phyloP scores from a whole-genome alignment of 2,329 filamentous ascomycete species.

The Colletotrichum sp. region DNA sequence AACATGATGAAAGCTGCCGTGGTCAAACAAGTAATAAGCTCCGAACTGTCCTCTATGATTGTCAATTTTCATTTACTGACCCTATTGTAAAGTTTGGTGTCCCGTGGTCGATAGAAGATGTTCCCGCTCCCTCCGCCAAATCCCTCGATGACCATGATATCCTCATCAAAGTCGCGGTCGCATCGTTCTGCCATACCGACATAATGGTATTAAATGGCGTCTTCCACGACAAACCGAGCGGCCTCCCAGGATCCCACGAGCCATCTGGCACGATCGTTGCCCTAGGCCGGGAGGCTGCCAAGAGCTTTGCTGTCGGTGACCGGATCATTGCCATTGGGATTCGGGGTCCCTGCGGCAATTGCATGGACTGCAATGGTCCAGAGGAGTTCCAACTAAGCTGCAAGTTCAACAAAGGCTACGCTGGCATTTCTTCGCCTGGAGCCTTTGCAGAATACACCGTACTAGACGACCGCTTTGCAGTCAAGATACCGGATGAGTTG shows the following conservation, averaged over 20 bases:
- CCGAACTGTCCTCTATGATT: neutral
- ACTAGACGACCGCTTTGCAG: slow-evolving; percentile 51
- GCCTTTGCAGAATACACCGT: slow-evolving; percentile 62
- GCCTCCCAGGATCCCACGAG: slow-evolving; percentile 61
- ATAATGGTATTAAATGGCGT: slow-evolving; percentile 57
- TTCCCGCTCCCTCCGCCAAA: neutral
- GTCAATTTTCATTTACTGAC: neutral
- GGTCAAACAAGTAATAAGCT: neutral
- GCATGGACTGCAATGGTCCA: slow-evolving; percentile 54
- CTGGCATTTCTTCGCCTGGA: slow-evolving; percentile 58
- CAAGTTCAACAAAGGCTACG: slow-evolving; percentile 43
- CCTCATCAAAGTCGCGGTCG: slow-evolving; percentile 63
- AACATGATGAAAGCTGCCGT: neutral
- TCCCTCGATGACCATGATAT: slow-evolving; percentile 55
- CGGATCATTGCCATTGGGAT: slow-evolving; percentile 61
- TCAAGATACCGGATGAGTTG: slow-evolving; percentile 52
- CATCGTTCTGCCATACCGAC: slow-evolving; percentile 68
- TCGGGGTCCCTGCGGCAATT: slow-evolving; percentile 57
- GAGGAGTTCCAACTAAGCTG: slow-evolving; percentile 61
- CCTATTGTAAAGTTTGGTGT: neutral
- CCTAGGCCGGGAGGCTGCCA: slow-evolving; percentile 42
- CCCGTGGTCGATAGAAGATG: neutral
- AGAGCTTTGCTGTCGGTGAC: slow-evolving; percentile 51
- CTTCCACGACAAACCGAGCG: slow-evolving; percentile 49
- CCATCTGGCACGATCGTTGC: slow-evolving; percentile 59